Evolutionary conservation across 1,139 yeast genomes (phyloP).

Genomic region (Candida frijolesensis): DNA sequence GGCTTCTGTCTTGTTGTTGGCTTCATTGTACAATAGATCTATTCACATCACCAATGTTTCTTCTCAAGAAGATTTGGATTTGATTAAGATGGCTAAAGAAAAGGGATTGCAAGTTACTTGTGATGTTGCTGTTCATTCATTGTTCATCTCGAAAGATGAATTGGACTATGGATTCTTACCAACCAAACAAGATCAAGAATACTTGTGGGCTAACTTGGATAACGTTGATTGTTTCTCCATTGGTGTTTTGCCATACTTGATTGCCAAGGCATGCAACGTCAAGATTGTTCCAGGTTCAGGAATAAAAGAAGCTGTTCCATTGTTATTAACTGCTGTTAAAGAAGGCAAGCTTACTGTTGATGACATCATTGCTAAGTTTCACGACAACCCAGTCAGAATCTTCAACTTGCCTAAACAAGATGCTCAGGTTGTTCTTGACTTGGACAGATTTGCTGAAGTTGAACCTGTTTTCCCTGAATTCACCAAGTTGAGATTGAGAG

Average conservation of each 20-base stretch:
- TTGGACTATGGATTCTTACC: slow-evolving; percentile 75
- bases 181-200: slow-evolving; percentile 74
- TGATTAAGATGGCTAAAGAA: slow-evolving; percentile 84
- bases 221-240: slow-evolving; percentile 85
- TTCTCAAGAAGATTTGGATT: slow-evolving; percentile 76
- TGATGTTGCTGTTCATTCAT: slow-evolving; percentile 81
- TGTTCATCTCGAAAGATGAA: slow-evolving; percentile 75
- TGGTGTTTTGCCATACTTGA: slow-evolving; percentile 75
- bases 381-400: slow-evolving; percentile 79
- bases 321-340: slow-evolving; percentile 78
- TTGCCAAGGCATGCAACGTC: slow-evolving; percentile 67
- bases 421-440: slow-evolving; percentile 76
- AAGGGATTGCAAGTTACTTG: slow-evolving; percentile 84
- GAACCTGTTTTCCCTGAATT: slow-evolving; percentile 56
- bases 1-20: slow-evolving; percentile 87
- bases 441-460: slow-evolving; percentile 63
- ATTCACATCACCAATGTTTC: slow-evolving; percentile 90
- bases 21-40: slow-evolving; percentile 82
- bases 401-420: slow-evolving; percentile 84
- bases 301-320: slow-evolving; percentile 76
- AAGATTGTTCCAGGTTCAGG: slow-evolving; percentile 73
- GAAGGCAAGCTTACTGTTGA: slow-evolving; percentile 71
- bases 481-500: slow-evolving; percentile 55
- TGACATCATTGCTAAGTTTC: slow-evolving; percentile 73
- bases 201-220: slow-evolving; percentile 76